phyloP scores from a whole-genome alignment of 208 protist genomes.

The Lotmaria passim region DNA sequence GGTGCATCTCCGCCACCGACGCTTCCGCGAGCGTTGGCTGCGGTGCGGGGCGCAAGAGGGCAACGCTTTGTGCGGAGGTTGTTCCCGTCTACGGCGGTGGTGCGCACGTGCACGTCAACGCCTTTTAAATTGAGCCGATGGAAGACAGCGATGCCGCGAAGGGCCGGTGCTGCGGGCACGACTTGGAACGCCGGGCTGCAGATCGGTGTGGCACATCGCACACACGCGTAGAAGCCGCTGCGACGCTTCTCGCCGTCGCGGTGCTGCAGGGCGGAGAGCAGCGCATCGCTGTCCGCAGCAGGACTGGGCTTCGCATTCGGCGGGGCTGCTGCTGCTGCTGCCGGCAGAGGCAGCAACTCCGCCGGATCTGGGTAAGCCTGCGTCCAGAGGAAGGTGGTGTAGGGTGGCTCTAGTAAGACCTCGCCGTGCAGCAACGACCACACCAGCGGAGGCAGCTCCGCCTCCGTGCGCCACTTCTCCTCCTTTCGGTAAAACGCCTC shows the following conservation, averaged over 20 bases:
- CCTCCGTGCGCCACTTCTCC: constrained; percentile 19
- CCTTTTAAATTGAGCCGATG: constrained; percentile 40
- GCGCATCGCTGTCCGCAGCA: too few relatives aligned
- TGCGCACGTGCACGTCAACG: constrained; percentile 47
- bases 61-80: neutral
- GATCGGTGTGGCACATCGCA: constrained; percentile 69
- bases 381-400: constrained; percentile 68
- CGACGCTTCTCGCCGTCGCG: constrained; percentile 34
- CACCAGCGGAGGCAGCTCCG: constrained; percentile 33
- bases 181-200: constrained; percentile 64
- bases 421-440: constrained; percentile 55
- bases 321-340: too few relatives aligned
- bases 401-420: constrained; percentile 65
- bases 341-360: constrained; percentile 7
- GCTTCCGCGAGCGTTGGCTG: neutral
- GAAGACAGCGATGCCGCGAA: constrained; percentile 72
- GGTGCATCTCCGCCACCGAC: neutral
- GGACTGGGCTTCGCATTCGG: neutral
- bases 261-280: constrained; percentile 32
- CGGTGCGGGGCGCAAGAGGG: neutral
- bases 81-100: neutral
- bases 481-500: constrained; percentile 14
- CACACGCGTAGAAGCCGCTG: constrained; percentile 76
- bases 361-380: constrained; percentile 43
- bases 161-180: constrained; percentile 18